Conservation (phyloP, 108 stramenopile species). For the Hondaea fermentalgiana region DNA sequence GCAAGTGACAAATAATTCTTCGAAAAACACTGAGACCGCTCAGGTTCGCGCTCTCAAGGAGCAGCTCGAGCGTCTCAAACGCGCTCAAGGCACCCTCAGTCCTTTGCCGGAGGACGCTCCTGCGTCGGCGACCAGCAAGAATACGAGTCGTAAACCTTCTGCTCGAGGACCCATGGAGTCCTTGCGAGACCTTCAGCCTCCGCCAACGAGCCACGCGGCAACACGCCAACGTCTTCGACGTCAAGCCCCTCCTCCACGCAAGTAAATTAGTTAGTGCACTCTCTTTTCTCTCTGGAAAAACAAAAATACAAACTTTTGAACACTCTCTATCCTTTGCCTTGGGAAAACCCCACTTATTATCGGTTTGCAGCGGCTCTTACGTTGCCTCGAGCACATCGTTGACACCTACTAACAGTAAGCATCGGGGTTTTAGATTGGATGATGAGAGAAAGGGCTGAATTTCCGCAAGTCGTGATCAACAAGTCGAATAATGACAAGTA, state of each 20-base stretch:
- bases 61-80: background rate
- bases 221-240: background rate
- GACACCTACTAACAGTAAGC: too few species aligned
- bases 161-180: background rate
- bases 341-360: too few species aligned
- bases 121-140: background rate
- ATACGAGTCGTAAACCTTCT: background rate
- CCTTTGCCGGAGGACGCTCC: background rate
- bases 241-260: background rate
- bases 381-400: too few species aligned
- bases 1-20: constrained; percentile 34
- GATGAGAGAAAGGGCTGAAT: too few species aligned
- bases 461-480: too few species aligned
- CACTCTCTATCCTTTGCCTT: too few species aligned
- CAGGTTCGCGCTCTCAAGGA: constrained; percentile 1
- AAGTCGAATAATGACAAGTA: too few species aligned
- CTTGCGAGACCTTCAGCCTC: background rate
- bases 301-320: too few species aligned
- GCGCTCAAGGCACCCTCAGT: background rate
- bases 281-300: too few species aligned
- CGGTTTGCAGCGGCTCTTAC: too few species aligned
- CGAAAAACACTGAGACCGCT: constrained; percentile 9
- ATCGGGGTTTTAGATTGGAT: too few species aligned
- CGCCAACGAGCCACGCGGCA: background rate
- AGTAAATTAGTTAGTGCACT: background rate